Evolutionary conservation across 345 rosid genomes (phyloP).

Genomic region (Salix suchowensis): DNA sequence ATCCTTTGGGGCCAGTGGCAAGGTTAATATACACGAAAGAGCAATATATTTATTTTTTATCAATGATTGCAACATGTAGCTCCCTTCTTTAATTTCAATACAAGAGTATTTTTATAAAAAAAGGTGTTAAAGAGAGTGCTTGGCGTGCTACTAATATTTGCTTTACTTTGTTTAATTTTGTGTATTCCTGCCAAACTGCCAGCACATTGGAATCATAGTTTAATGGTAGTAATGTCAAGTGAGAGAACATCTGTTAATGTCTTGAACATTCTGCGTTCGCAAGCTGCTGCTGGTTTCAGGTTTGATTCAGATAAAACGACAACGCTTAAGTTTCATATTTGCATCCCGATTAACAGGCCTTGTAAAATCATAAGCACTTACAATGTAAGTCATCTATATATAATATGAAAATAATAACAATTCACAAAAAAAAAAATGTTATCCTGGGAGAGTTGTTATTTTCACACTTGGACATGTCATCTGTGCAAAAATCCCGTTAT

Average conservation of each 20-base stretch:
- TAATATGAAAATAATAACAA: no score
- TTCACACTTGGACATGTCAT: no score
- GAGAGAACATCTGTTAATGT: neutral
- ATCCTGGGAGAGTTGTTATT: no score
- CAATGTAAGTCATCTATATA: neutral
- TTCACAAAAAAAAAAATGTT: no score
- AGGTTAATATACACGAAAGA: constrained; percentile 13
- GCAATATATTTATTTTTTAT: neutral
- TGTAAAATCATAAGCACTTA: neutral
- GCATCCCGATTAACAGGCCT: neutral
- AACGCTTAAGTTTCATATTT: neutral
- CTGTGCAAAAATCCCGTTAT: no score
- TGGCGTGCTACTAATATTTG: neutral
- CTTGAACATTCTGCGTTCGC: neutral
- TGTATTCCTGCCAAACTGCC: neutral
- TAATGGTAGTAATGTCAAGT: neutral
- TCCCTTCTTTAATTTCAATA: neutral
- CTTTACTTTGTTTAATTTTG: neutral
- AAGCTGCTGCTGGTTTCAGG: neutral
- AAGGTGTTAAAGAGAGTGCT: neutral
- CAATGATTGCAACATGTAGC: constrained; percentile 22
- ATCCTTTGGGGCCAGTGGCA: neutral
- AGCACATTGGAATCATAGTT: neutral
- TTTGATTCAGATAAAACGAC: neutral
- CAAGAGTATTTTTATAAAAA: neutral